Conservation (phyloP, 2,329 filamentous ascomycete genomes). For the Leptographium galeiforme region DNA sequence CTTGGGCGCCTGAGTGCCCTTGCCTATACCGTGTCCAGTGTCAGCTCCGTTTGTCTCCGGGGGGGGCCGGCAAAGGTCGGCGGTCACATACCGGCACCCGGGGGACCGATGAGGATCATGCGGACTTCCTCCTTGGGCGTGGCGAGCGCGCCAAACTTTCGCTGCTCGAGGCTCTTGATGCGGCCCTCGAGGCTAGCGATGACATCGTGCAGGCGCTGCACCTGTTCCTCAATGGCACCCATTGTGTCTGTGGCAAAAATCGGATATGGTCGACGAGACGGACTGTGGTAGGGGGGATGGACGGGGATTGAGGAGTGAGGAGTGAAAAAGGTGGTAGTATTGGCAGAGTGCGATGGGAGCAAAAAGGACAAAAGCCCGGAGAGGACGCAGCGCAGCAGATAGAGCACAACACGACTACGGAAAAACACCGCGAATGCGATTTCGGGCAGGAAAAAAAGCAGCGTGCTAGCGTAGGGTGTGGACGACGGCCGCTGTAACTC, state of each 20-base stretch:
- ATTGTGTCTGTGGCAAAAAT: constrained; percentile 38
- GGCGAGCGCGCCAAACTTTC: constrained; percentile 41
- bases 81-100: constrained; percentile 70
- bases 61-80: background rate
- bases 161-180: constrained; percentile 71
- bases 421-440: constrained; percentile 6
- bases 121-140: constrained; percentile 54
- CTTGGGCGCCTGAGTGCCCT: constrained; percentile 94
- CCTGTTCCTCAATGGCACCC: constrained; percentile 77
- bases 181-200: constrained; percentile 74
- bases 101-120: constrained; percentile 96
- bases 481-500: background rate
- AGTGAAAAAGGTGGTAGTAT: background rate
- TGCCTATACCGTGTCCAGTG: constrained; percentile 45
- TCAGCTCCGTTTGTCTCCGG: background rate
- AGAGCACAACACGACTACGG: background rate
- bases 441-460: constrained; percentile 5
- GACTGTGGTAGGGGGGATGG: background rate
- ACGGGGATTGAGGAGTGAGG: background rate
- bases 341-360: background rate
- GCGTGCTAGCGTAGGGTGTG: background rate
- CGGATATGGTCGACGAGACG: no score
- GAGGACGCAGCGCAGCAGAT: background rate
- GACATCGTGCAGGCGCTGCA: constrained; percentile 73
- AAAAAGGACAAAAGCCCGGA: constrained; percentile 1